Base-by-base conservation (phyloP, 1,284 basidiomycete genomes). In the Trichosporon coremiiforme region DNA sequence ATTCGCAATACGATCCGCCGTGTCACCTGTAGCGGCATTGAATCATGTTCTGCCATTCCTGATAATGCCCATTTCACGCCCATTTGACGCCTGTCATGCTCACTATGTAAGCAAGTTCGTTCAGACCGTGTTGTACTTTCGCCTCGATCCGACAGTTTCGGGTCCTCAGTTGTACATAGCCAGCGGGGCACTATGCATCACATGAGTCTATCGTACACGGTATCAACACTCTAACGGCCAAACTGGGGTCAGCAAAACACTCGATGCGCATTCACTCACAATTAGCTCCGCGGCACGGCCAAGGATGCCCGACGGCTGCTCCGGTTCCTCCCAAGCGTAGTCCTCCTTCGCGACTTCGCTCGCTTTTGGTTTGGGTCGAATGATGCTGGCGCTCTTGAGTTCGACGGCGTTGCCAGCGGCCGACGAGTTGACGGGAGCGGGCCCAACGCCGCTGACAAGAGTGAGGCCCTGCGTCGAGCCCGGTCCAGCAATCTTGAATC, bases 321-420 rank as follows among this genome's bases (percentile, higher is more conserved):
- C 77, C 22, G 74, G 65, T 66, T 78, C 77, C 55, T 79, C 78
- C 78, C 79, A 80, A 10, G 69, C 70, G 68, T 77, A 79, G 22
- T 78, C 79, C 31, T 75, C 77, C 50, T 65, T 70, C n/a, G 66
- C 65, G 17, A 68, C 67, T 33, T 55, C 57, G 31, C 57, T 45
- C 12, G 68, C 38, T 66, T 71, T 72, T 31, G 70, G 73, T 53
- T 74, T 75, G 10, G 72, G 60, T 41, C 70, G 71, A 41, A 78
- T 71, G 29, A 79, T 77, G 38, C 73, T 71, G 5, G 60, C 66
- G 29, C 47, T 72, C 66, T 76, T 73, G 35, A 77, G 53, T 65
- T 71, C 68, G 6, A 80, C 71, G 4, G 76, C 74, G 7, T 75
- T 77, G 8, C 78, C 78, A 13, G 71, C 69, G 25, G 70, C 70